Conservation (phyloP, 2,329 filamentous ascomycete species). For the Diplodia sapinea region DNA sequence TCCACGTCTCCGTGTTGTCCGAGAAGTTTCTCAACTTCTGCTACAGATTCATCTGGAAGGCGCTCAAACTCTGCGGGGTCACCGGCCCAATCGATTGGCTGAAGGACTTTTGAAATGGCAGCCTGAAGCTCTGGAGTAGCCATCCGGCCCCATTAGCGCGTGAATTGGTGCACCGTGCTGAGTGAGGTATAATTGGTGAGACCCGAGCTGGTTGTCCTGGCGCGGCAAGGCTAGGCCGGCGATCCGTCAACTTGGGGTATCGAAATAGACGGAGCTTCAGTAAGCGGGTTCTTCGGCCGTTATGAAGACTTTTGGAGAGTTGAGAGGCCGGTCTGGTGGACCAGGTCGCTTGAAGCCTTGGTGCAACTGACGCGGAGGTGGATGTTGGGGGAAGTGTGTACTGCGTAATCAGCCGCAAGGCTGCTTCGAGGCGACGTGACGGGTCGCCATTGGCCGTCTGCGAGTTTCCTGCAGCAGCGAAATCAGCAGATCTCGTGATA, state of each 20-base stretch:
- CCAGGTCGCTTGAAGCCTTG: too few species aligned
- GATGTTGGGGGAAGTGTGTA: background rate
- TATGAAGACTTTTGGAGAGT: background rate
- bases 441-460: background rate
- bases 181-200: too few species aligned
- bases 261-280: background rate
- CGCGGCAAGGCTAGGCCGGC: background rate
- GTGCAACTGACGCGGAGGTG: background rate
- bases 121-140: background rate
- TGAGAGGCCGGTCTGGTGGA: background rate
- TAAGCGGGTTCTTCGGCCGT: background rate
- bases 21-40: background rate
- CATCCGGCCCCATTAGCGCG: background rate
- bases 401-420: background rate
- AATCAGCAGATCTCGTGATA: background rate
- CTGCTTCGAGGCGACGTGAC: too few species aligned
- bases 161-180: too few species aligned
- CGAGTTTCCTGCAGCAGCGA: background rate
- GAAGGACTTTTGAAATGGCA: background rate
- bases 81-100: background rate
- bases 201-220: background rate
- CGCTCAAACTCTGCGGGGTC: background rate
- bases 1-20: background rate
- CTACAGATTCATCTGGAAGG: background rate
- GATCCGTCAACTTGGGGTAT: background rate